phyloP scores from a whole-genome alignment of 805 yeast species.

The Metschnikowia dekortorum region DNA sequence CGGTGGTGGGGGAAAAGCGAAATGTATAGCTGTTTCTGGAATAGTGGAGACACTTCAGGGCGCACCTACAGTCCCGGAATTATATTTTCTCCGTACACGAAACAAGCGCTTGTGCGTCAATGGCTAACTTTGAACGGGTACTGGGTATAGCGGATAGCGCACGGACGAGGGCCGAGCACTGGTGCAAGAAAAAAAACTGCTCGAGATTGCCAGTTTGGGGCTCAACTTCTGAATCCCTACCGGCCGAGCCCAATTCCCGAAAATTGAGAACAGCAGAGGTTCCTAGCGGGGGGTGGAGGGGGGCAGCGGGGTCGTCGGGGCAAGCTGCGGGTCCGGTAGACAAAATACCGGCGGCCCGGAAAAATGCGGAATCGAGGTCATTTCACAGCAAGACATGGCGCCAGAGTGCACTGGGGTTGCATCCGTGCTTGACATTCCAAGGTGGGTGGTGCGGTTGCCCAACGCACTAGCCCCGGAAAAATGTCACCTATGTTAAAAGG shows the following conservation, averaged over 20 bases:
- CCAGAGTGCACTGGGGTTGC: neutral
- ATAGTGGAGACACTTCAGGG: conserved; percentile 9
- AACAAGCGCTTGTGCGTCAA: conserved; percentile 1
- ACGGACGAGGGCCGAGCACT: neutral
- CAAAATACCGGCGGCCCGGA: neutral
- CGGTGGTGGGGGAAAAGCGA: neutral
- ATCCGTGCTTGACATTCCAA: neutral
- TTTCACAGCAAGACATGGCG: neutral
- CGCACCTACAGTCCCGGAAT: conserved; percentile 12
- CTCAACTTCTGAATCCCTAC: neutral
- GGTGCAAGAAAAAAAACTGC: neutral
- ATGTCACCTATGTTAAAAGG: neutral
- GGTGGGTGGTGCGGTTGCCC: neutral
- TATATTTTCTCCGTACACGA: conserved; percentile 17
- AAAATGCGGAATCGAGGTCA: neutral
- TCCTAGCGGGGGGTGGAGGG: neutral
- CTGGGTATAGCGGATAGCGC: neutral
- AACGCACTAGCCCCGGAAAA: neutral
- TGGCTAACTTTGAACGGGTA: conserved; percentile 1
- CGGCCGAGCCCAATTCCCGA: neutral
- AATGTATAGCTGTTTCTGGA: neutral
- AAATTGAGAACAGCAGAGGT: neutral
- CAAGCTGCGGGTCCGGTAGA: neutral
- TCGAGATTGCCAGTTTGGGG: neutral
- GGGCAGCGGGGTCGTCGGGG: too few species aligned